These are phyloP conservation scores for Adiantum capillusveneris DNA, from an alignment of 75 land plant species.

Conservation along the genomic window DNA sequence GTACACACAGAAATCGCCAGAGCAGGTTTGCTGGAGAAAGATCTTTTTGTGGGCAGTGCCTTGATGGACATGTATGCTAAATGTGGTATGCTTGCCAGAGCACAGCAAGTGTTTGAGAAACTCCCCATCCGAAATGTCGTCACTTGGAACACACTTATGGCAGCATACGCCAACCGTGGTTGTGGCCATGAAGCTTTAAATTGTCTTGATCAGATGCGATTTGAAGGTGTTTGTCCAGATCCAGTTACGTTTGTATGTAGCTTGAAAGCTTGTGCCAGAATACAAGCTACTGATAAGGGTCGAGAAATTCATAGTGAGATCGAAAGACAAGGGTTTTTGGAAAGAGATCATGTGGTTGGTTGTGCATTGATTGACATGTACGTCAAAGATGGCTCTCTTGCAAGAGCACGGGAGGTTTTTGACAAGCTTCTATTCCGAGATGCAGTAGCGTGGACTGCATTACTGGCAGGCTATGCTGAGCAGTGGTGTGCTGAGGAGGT, in stretches of 20 bases:
- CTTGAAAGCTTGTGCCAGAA: slow-evolving; percentile 24
- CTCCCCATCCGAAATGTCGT: slow-evolving; percentile 17
- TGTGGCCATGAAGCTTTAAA: slow-evolving; percentile 4
- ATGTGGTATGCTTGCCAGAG: too few species aligned
- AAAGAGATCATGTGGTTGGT: slow-evolving; percentile 15
- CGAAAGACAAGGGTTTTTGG: not conserved
- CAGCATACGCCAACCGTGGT: slow-evolving; percentile 16
- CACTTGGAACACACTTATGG: slow-evolving; percentile 33
- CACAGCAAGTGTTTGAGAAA: too few species aligned
- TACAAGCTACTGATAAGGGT: slow-evolving; percentile 20
- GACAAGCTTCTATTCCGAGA: slow-evolving; percentile 17
- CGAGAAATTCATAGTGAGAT: slow-evolving; percentile 26
- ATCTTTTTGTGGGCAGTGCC: too few species aligned
- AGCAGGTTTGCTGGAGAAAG: too few species aligned
- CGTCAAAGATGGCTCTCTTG: slow-evolving; percentile 31
- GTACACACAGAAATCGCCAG: too few species aligned
- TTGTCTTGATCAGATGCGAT: slow-evolving; percentile 18
- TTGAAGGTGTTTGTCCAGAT: slow-evolving; percentile 19
- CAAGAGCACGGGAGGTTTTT: slow-evolving; percentile 21
- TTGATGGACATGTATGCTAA: too few species aligned
- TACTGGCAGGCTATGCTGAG: slow-evolving; percentile 1
- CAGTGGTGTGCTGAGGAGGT: not conserved
- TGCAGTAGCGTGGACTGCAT: slow-evolving; percentile 38
- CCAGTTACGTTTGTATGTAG: slow-evolving; percentile 18
- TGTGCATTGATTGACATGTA: slow-evolving; percentile 36